These are phyloP conservation scores for Baorangia bicolor DNA, from an alignment of 768 basidiomycete species.

Conservation along the genomic window DNA sequence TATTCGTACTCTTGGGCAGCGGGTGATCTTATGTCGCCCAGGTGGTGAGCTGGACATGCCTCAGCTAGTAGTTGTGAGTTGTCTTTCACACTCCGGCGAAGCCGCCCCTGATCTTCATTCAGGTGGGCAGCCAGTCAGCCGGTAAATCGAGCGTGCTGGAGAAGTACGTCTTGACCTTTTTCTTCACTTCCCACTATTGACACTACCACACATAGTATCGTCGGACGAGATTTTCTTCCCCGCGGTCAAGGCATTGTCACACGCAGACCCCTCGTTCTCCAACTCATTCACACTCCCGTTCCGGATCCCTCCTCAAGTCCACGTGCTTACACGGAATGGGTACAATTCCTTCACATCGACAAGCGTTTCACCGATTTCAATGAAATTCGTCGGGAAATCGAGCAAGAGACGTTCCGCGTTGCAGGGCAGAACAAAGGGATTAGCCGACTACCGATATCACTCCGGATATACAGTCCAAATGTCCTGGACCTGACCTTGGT, in stretches of 20 bases:
- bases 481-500: conserved; percentile 96
- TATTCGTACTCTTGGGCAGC: conserved; percentile 1
- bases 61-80: conserved; percentile 81
- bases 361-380: conserved; percentile 95
- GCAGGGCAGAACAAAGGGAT: conserved; percentile 99
- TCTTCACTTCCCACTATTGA: conserved; percentile 1
- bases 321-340: conserved; percentile 76
- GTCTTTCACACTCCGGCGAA: background rate
- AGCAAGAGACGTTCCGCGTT: conserved; percentile 95
- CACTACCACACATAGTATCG: conserved; percentile 57
- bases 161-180: conserved; percentile 57
- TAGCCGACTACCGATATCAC: conserved; percentile 91
- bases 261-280: conserved; percentile 90
- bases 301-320: conserved; percentile 47
- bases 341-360: conserved; percentile 95
- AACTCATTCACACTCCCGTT: conserved; percentile 88
- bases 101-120: background rate
- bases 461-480: conserved; percentile 93
- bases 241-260: conserved; percentile 95
- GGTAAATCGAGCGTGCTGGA: conserved; percentile 97
- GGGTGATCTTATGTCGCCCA: conserved; percentile 31
- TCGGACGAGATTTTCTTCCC: conserved; percentile 89
- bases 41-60: conserved; percentile 93
- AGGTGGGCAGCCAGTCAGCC: conserved; percentile 97
- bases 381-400: conserved; percentile 95